Evolutionary conservation across 345 rosid species (phyloP), one percentile per base, ranked within the genome.

Genomic region (Excoecaria cochinchinensis): DNA sequence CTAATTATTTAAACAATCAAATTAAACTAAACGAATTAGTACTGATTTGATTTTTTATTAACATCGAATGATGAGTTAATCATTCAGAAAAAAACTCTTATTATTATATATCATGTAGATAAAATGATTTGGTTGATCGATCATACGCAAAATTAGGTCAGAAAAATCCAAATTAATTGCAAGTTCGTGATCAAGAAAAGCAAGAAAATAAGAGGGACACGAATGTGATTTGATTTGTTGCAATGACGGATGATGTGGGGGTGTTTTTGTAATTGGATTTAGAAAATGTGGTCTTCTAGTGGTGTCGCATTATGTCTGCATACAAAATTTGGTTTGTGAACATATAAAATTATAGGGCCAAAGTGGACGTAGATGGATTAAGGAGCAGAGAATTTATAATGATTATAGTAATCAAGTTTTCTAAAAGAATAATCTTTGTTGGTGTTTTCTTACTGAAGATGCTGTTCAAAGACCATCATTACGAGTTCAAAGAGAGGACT

Each of bases 401-500:
- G 82, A 80, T 77, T 70, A 67, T 42, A 74, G 72, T 71, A 77
- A 84, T 79, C 79, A 83, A 82, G 78, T 76, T 82, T 74, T 65
- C 74, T 72, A 76, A 69, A 71, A 74, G 76, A 81, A 85, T 71
- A 78, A 79, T 85, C 73, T 74, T 74, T 60, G 78, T 52, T 77
- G 77, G 48, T 77, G 57, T 19, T 13, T 59, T 74, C n/a, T 16
- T 53, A 4, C 12, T 22, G 76, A 77, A 76, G 80, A 83, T 78
- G 85, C 72, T 79, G 84, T 62, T 80, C 50, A 81, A 81, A 61
- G 78, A 59, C 14, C 79, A 89, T 87, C 76, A 85, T 85, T 74
- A 76, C 70, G 62, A 67, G 67, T 79, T 53, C 79, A 72, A 83
- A 55, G 77, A 53, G 67, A 64, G 13, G 76, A 71, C 84, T 80